A percentile compares a stretch with the other conserved stretches of the same genome.
phyloP scores from a whole-genome alignment of 1,139 yeast genomes.

The Pichia sp. region DNA sequence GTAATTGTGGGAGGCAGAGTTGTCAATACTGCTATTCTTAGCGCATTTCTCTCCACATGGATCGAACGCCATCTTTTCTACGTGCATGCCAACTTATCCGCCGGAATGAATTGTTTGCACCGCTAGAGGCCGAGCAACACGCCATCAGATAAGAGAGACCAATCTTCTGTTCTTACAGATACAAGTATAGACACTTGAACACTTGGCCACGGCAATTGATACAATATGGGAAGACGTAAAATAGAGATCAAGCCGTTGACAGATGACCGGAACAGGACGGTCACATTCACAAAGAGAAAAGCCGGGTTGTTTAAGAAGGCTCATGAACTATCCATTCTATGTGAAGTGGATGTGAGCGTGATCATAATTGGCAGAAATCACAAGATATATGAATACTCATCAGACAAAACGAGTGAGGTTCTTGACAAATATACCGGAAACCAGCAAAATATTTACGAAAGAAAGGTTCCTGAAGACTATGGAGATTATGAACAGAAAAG shows the following conservation, averaged over 20 bases:
- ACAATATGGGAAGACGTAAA: constrained; percentile 88
- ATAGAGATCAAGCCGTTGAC: constrained; percentile 87
- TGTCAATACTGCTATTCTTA: too few relatives aligned
- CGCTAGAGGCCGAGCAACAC: too few relatives aligned
- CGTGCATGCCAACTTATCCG: too few relatives aligned
- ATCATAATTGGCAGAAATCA: constrained; percentile 83
- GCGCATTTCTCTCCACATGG: too few relatives aligned
- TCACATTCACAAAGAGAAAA: constrained; percentile 88
- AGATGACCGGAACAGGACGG: constrained; percentile 84
- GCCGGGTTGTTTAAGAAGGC: constrained; percentile 96
- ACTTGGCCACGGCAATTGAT: too few relatives aligned
- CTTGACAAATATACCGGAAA: constrained; percentile 42
- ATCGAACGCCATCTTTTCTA: too few relatives aligned
- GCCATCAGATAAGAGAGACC: too few relatives aligned
- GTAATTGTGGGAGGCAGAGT: too few relatives aligned
- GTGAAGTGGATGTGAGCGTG: constrained; percentile 91
- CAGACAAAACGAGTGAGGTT: constrained; percentile 53
- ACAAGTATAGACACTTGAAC: too few relatives aligned
- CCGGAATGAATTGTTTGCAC: too few relatives aligned
- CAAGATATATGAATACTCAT: constrained; percentile 54
- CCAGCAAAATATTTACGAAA: constrained; percentile 39
- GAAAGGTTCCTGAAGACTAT: constrained; percentile 50
- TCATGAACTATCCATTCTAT: constrained; percentile 83
- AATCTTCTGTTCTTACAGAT: too few relatives aligned
- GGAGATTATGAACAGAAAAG: constrained; percentile 25